Evolutionary conservation across 371 early-diverging fungal genomes (phyloP), one percentile per base, ranked within the genome.

Genomic region (Apophysomyces variabilis): DNA sequence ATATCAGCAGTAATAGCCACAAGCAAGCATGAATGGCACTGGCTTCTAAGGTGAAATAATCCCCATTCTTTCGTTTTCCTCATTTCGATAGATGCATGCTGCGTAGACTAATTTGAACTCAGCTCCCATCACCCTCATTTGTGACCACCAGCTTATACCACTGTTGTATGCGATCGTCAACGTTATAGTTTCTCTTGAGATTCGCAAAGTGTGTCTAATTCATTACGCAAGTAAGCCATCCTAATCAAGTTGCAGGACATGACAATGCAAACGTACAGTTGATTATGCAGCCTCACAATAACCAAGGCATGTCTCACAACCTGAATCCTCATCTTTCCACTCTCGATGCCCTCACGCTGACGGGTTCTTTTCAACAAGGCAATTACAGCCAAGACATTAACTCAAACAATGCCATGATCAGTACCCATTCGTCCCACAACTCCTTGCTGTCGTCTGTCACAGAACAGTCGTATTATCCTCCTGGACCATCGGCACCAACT

Each of bases 311-410:
- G 47, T 47, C 47, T 47, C 47, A 47, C 47, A 47, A 18, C 47
- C 47, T 47, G 47, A 47, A 47, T 47, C 47, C 47, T 47, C 47
- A 47, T 47, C 47, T 47, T 47, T 47, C 47, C 11, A 11, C 47
- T n/a, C 47, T 47, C 47, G 47, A 47, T 47, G 47, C 47, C n/a
- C 47, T 47, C 47, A 47, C 47, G 47, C 18, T 47, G n/a, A 47
- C 47, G 47, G 47, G 47, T 14, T 16, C 47, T 47, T 47, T 47
- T 47, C 47, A 47, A 47, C 47, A 47, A 47, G 18, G 47, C 47
- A 47, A 47, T 18, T 47, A 47, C 47, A 47, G 16, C 47, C 47
- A 47, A 47, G 47, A 47, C 16, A 47, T 47, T 16, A 47, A 18
- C 18, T 47, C 47, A n/a, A 47, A 47, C 18, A 47, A 47, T 47